Base-by-base conservation (phyloP, 345 rosid genomes). In the Euphorbia tirucalli region DNA sequence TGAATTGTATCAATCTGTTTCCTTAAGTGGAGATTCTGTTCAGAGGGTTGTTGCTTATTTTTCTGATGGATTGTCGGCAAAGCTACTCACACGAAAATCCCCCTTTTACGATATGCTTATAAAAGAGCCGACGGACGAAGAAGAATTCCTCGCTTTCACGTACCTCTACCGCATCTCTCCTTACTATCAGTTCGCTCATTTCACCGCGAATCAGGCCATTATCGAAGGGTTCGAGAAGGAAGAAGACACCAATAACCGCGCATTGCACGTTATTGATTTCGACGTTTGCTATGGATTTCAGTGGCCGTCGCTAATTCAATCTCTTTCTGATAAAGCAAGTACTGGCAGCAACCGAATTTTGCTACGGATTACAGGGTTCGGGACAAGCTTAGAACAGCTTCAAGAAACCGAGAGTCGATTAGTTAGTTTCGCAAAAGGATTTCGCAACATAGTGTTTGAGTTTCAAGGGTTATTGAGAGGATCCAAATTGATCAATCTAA, bases 271-370 rank as follows among this genome's bases (percentile, higher is more conserved):
- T 5, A 60, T 89, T 19, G 93, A 89, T 46, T 87, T 89, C 27
- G 89, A 87, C 19, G 84, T 84, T 58, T 85, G 84, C 0, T 80
- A 84, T 31, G 93, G 93, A 5, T 87, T 89, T 55, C 91, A 89
- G 4, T 87, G 93, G 93, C 93, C 93, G 19, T 89, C 91, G 9
- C 74, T 89, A 7, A 87, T 89, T n/a, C 93, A 89, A 54, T 87
- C 93, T 3, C 58, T 87, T 0, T 89, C 91, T 0, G 94, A 89
- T 13, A 87, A 84, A 71, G 87, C 90, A 0, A 76, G 82, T 1
- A 9, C 1, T 0, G 54, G 68, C 18, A 80, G 81, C 18, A 81
- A 83, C 35, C 70, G 78, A 11, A 77, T 84, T 11, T 85, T 86
- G 0, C 74, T 89, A 2, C 75, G 82, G 4, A 75, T 89, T 19